Percentiles rank a stretch among this genome's conserved stretches.
Evolutionary conservation across 306 rosid genomes (phyloP).

Genomic region (Pterocarpus macrocarpus): DNA sequence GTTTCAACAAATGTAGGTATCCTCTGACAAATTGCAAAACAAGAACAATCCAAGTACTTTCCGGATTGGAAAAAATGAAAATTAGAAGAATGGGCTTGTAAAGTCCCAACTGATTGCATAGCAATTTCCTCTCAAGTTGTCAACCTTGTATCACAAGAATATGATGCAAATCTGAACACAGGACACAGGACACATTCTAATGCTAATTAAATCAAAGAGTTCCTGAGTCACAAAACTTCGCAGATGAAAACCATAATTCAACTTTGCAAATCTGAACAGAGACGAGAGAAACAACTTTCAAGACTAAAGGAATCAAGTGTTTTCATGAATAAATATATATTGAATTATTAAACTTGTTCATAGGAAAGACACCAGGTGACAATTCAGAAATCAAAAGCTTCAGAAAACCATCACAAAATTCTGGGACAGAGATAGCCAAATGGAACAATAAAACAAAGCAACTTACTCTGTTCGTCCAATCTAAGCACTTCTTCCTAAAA

Average conservation of each 20-base stretch:
- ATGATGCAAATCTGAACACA: background rate
- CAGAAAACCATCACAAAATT: background rate
- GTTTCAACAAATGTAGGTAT: background rate
- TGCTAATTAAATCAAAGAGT: background rate
- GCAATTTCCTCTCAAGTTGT: background rate
- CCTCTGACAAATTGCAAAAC: background rate
- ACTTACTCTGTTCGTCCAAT: background rate
- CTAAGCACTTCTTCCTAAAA: background rate
- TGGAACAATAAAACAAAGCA: constrained; percentile 1
- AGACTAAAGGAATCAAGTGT: background rate
- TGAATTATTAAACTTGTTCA: background rate
- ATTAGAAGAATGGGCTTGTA: background rate
- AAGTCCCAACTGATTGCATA: background rate
- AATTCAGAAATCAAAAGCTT: background rate
- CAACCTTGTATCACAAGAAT: background rate
- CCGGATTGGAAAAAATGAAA: background rate
- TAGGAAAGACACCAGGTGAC: background rate
- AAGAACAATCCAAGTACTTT: background rate
- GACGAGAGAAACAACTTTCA: background rate
- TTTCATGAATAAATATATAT: background rate
- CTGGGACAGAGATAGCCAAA: background rate
- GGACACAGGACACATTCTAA: background rate
- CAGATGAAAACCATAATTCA: background rate
- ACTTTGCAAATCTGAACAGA: background rate
- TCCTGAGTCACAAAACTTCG: background rate